Percentiles rank a stretch among this genome's conserved stretches.
Evolutionary conservation across 73 alveolate species (phyloP).

Genomic region (Tetrahymena malaccensis): DNA sequence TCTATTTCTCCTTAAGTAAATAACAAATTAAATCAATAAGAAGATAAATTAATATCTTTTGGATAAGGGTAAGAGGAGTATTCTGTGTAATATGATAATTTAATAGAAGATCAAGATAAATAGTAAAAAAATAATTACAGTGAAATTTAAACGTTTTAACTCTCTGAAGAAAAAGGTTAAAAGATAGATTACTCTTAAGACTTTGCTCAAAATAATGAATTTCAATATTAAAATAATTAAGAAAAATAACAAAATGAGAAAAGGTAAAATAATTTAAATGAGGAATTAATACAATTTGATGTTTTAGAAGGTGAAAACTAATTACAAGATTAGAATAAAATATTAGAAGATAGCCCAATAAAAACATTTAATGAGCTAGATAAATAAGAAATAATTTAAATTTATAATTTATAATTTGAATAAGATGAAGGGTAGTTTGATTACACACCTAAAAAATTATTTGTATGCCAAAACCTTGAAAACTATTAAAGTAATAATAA

Average conservation of each 20-base stretch:
- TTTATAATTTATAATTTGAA: neutral
- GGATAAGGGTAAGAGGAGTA: neutral
- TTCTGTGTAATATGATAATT: neutral
- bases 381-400: neutral
- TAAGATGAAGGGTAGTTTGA: neutral
- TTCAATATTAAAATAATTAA: too few species aligned
- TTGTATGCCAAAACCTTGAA: neutral
- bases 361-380: neutral
- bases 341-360: neutral
- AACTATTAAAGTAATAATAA: too few species aligned
- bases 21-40: neutral
- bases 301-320: too few species aligned
- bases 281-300: too few species aligned
- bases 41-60: neutral
- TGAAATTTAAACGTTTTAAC: neutral
- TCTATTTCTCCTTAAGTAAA: neutral
- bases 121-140: neutral
- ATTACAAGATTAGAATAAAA: too few species aligned
- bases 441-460: neutral
- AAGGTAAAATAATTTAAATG: too few species aligned
- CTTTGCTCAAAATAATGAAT: neutral
- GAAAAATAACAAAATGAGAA: too few species aligned
- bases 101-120: too few species aligned
- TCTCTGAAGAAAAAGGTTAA: neutral
- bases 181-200: neutral